phyloP scores from a whole-genome alignment of 2,329 filamentous ascomycete species.

The Ceratocystis diversiconidia region DNA sequence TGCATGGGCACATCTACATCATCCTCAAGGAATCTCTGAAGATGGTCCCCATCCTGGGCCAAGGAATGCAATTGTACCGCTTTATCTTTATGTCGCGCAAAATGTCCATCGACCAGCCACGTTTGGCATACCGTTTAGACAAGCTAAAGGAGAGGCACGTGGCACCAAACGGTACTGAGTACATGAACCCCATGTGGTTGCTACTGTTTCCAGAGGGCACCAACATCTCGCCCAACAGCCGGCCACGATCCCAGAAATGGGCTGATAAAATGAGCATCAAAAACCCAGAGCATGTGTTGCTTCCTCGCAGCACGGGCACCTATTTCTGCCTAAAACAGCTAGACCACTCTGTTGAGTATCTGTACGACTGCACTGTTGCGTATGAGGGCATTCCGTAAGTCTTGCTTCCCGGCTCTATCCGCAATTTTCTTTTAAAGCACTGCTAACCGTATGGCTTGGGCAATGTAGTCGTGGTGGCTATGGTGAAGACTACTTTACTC shows the following conservation, averaged over 20 bases:
- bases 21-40: constrained; percentile 80
- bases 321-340: constrained; percentile 69
- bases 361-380: constrained; percentile 88
- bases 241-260: constrained; percentile 58
- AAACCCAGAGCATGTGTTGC: constrained; percentile 58
- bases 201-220: constrained; percentile 80
- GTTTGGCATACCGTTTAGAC: constrained; percentile 58
- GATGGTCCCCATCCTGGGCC: constrained; percentile 64
- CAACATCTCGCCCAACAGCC: constrained; percentile 58
- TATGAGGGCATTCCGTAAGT: constrained; percentile 89
- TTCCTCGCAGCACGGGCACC: constrained; percentile 68
- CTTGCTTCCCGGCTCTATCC: neutral
- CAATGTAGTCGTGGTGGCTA: constrained; percentile 53
- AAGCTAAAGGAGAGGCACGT: constrained; percentile 48
- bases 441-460: constrained; percentile 6
- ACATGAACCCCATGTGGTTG: constrained; percentile 74
- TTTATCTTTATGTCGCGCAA: constrained; percentile 90
- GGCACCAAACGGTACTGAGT: constrained; percentile 39
- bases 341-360: constrained; percentile 58
- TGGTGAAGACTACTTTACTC: constrained; percentile 80
- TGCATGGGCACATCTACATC: constrained; percentile 80
- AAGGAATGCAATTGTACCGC: constrained; percentile 71
- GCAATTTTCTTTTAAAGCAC: neutral
- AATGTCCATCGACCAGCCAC: constrained; percentile 64
- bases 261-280: constrained; percentile 59